Base-by-base conservation (phyloP, 1,139 yeast genomes). In the Waltiozyma sp. region DNA sequence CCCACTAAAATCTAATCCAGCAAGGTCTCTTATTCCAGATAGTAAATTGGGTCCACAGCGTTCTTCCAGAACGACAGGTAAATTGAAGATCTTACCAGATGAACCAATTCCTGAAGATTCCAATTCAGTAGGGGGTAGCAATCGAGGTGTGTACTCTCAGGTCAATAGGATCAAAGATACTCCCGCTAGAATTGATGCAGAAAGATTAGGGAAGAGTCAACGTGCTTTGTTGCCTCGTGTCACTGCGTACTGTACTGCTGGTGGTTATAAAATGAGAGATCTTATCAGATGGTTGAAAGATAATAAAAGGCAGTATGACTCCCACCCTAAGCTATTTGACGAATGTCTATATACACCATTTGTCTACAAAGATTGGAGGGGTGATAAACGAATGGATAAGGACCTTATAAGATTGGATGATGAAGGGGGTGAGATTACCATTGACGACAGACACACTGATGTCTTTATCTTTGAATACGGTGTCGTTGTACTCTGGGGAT, bases 121-220 rank as follows among this genome's bases (percentile, higher is more conserved):
- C 14, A 65, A 56, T 16, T 66, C 62, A 18, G 64, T 56, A 7
- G 66, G 63, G 13, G 57, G 61, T 28, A 66, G 64, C 15, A 58
- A 61, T 13, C 70, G 67, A 26, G 79, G 77, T 28, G 91, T 84
- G 1, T 85, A 85, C 54, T 80, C 94, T 0, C 95, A 86, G 53
- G 88, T 86, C 13, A 80, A 82, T 44, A 72, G 85, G 46, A 89
- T 89, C 50, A 87, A 83, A 38, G 96, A 91, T 50, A 73, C 83
- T n/a, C 82, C 93, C 1, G 97, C 98, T 0, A 69, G 97, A 50
- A 82, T 81, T 51, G 97, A 91, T 68, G 98, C 98, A 1, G 96
- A 88, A 58, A 75, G 89, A 38, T 68, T 91, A 46, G 95, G 96
- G 7, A 89, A 88, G 57, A 84, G 85, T 51, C 96, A 91, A 59